Evolutionary conservation across 2,329 filamentous ascomycete genomes (phyloP), one percentile per base, ranked within the genome.

Genomic region (Exophiala viscosa): DNA sequence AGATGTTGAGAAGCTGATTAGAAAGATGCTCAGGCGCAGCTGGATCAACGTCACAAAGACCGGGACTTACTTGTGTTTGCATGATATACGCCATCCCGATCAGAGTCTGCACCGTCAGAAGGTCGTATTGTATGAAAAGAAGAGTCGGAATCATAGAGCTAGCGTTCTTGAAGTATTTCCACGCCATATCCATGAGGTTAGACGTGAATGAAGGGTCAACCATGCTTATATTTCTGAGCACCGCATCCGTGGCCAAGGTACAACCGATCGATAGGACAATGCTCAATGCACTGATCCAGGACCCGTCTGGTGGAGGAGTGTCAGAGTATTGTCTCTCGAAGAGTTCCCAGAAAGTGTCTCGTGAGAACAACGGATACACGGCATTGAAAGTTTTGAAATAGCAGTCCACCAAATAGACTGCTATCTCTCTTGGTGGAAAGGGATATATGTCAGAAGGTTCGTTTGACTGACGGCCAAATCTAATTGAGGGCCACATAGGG

Each of bases 101-200:
- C 7, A 48, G 28, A 36, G 43, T 46, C 42, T 54, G 52, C 6
- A 54, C 52, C 5, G n/a, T 36, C 31, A 50, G 34, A 13, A 50
- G 43, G 15, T 50, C 47, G 14, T 32, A 41, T 9, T 50, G 34
- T 5, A 38, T 15, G 23, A 54, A 44, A 10, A 54, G 18, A 9
- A 50, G 35, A 14, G 46, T 36, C 13, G 47, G 32, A 20, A 54
- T 18, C 2, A 50, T 38, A 4, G 52, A 54, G 13, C 32, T 42
- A 11, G 47, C 43, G 23, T 54, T 54, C 33, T 54, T 42, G n/a
- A 54, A 50, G 48, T 36, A 45, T n/a, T 44, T 54, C 46, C 46
- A 50, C 6, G 42, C 23, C 38, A 46, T 18, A 5, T 47, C 38
- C 3, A 31, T 14, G 15, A 42, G 31, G 41, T 38, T 48, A 3